A percentile compares a stretch with the other conserved stretches of the same genome.
Evolutionary conservation across 140 eudicot species (phyloP).

Genomic region (Cichorium intybus): DNA sequence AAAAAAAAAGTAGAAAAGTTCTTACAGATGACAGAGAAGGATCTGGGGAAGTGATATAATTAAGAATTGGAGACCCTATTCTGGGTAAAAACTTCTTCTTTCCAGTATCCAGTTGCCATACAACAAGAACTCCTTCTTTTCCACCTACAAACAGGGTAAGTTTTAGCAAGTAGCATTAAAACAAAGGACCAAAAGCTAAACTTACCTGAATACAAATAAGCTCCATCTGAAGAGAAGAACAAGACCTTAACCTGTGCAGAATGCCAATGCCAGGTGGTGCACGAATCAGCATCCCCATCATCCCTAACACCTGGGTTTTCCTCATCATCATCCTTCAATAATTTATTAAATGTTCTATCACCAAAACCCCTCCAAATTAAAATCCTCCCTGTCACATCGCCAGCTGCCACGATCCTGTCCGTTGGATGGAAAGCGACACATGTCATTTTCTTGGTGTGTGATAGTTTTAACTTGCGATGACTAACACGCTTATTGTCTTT

Average conservation of each 20-base stretch:
- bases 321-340: slow-evolving; percentile 45
- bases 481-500: slow-evolving; percentile 44
- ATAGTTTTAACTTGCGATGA: slow-evolving; percentile 57
- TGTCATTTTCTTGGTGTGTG: slow-evolving; percentile 63
- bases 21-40: slow-evolving; percentile 81
- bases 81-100: slow-evolving; percentile 82
- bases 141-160: slow-evolving; percentile 54
- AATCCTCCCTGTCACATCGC: slow-evolving; percentile 91
- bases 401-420: slow-evolving; percentile 79
- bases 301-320: slow-evolving; percentile 77
- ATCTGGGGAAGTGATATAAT: slow-evolving; percentile 69
- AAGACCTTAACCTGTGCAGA: slow-evolving; percentile 80
- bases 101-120: slow-evolving; percentile 96
- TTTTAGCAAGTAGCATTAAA: not conserved
- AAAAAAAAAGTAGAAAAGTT: too few relatives aligned
- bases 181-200: not conserved
- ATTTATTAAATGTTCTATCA: slow-evolving; percentile 35
- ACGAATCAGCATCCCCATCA: slow-evolving; percentile 80
- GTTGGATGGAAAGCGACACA: slow-evolving; percentile 90
- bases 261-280: slow-evolving; percentile 98
- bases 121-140: slow-evolving; percentile 89
- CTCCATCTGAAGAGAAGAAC: slow-evolving; percentile 92
- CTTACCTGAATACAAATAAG: slow-evolving; percentile 85
- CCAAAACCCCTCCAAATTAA: slow-evolving; percentile 93
- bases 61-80: slow-evolving; percentile 71